phyloP scores from a whole-genome alignment of 371 early-diverging fungal species.

The Phascolomyces articulosus region DNA sequence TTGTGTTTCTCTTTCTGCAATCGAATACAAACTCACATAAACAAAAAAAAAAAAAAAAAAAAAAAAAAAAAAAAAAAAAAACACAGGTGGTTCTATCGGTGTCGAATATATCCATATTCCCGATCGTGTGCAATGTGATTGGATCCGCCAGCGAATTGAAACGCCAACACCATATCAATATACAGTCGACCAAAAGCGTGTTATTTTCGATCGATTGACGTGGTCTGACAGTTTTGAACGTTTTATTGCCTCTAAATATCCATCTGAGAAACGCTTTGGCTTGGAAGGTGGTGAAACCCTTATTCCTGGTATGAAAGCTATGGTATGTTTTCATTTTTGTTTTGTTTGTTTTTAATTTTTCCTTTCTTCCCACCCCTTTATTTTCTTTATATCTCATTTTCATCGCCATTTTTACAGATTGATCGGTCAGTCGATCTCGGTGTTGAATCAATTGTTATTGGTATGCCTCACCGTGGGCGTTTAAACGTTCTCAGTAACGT shows the following conservation, averaged over 20 bases:
- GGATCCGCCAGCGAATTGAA: slow-evolving; percentile 93
- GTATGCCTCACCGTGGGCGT: slow-evolving; percentile 99
- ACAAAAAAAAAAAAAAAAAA: background rate
- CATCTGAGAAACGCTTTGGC: slow-evolving; percentile 97
- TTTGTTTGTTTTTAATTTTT: no score
- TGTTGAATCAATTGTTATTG: slow-evolving; percentile 92
- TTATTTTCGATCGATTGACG: slow-evolving; percentile 93
- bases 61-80: background rate
- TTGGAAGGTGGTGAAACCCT: slow-evolving; percentile 96
- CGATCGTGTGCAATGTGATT: slow-evolving; percentile 94
- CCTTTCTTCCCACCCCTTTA: no score
- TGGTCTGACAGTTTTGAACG: slow-evolving; percentile 97
- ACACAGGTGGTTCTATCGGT: slow-evolving; percentile 83
- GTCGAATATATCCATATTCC: slow-evolving; percentile 98
- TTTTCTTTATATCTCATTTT: background rate
- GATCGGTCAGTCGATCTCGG: slow-evolving; percentile 94
- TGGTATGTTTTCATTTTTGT: slow-evolving; percentile 58
- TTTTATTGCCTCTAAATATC: slow-evolving; percentile 94
- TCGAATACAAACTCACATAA: background rate
- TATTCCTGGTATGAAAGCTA: slow-evolving; percentile 97
- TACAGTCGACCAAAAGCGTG: slow-evolving; percentile 83
- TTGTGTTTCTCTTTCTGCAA: background rate
- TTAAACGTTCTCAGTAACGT: slow-evolving; percentile 98
- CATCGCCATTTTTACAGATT: slow-evolving; percentile 54
- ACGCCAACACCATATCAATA: slow-evolving; percentile 86